A percentile compares a stretch with the other conserved stretches of the same genome.
Evolutionary conservation across 1,284 basidiomycete genomes (phyloP).

Genomic region (Agroathelia rolfsii): DNA sequence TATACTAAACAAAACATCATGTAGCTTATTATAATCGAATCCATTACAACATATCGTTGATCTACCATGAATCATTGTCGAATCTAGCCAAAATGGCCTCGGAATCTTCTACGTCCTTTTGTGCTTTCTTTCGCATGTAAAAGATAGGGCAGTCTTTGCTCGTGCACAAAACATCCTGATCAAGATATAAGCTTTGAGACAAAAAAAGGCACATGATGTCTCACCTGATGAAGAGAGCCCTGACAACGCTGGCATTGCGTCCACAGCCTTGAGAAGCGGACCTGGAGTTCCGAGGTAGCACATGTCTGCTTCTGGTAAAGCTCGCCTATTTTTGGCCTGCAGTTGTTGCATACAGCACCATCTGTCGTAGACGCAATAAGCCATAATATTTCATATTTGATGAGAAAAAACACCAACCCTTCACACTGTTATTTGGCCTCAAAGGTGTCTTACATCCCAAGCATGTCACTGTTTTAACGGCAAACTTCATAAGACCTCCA

Average conservation of each 20-base stretch:
- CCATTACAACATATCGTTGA: neutral
- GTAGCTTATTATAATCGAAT: neutral
- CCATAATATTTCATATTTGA: no score
- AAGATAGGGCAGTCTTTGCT: conserved; percentile 98
- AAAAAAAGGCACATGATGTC: conserved; percentile 31
- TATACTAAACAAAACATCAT: no score
- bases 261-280: conserved; percentile 89
- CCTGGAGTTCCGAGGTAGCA: conserved; percentile 70
- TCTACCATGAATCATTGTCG: conserved; percentile 56
- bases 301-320: conserved; percentile 85
- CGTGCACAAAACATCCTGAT: conserved; percentile 87
- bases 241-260: conserved; percentile 96
- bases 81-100: conserved; percentile 75
- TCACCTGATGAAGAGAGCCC: conserved; percentile 87
- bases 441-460: conserved; percentile 88
- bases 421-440: conserved; percentile 55
- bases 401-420: conserved; percentile 45
- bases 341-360: conserved; percentile 90
- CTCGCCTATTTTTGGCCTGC: conserved; percentile 73
- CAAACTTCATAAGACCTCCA: conserved; percentile 95
- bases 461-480: conserved; percentile 88
- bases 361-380: conserved; percentile 32
- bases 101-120: conserved; percentile 89
- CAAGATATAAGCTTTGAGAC: conserved; percentile 11
- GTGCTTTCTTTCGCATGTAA: conserved; percentile 94